Evolutionary conservation across 768 basidiomycete genomes (phyloP), one percentile per base, ranked within the genome.

Genomic region (Auricularia cornea): DNA sequence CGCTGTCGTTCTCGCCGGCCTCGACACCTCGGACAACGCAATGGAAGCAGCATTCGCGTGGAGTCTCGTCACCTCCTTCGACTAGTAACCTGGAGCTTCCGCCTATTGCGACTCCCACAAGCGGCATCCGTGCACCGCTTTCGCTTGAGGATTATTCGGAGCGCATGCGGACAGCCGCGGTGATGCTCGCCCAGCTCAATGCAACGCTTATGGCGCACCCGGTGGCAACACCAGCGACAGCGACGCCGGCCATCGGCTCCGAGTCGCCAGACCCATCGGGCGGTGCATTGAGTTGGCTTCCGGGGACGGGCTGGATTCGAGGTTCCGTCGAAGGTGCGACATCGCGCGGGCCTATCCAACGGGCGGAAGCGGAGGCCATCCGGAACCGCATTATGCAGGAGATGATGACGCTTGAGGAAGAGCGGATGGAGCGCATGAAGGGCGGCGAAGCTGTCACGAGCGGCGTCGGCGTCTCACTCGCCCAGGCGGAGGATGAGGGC

Each of bases 101-200:
- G 20, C 54, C 59, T 20, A 2, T 61, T 61, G 26, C 63, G 51
- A 3, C 63, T 51, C 26, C 59, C 59, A 56, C 32, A 3, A 63
- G 61, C 64, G 59, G 59, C 23, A 65, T 68, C 35, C 71, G 1
- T 71, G 69, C 73, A 26, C 71, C 76, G 10, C 77, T 98, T 16
- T 93, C 94, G 0, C 78, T 99, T 28, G 96, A 99, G 68, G 96
- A 99, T 68, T 99, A 99, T 76, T 96, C 96, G 1, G 94, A 98
- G 68, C 86, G 97, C 60, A 99, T 99, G 97, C 86, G 93, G 8
- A 97, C 94, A 11, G 97, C 97, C 11, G 97, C 97, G 11, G 88
- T 98, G 66, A 98, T 99, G 97, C 86, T 99, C 31, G 88, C 97
- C 1, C 97, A 99, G 74, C 82, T 99, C 59, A 97, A 94, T 69